Evolutionary conservation across 495 filamentous ascomycete species (phyloP).

Genomic region (Durotheca rogersii): DNA sequence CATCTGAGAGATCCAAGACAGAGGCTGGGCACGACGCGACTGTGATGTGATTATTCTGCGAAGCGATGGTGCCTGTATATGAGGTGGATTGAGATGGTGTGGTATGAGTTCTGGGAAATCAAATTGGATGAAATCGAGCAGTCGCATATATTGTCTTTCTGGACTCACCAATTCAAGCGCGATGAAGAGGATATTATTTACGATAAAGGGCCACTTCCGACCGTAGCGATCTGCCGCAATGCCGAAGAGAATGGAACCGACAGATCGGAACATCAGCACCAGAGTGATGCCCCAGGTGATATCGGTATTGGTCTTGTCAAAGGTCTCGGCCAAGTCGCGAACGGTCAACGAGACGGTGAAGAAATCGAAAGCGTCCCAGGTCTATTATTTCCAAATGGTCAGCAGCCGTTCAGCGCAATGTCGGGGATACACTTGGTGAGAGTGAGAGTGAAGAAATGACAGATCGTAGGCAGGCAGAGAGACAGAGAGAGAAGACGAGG

Average conservation of each 20-base stretch:
- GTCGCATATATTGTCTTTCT: too few relatives aligned
- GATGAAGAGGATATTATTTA: conserved; percentile 83
- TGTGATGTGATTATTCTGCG: too few relatives aligned
- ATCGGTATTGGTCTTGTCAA: conserved; percentile 65
- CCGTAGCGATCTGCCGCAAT: conserved; percentile 81
- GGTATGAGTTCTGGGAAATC: too few relatives aligned
- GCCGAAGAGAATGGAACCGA: conserved; percentile 73
- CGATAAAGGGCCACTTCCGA: conserved; percentile 83
- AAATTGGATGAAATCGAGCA: too few relatives aligned
- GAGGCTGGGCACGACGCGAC: conserved; percentile 3
- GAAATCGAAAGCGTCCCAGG: conserved; percentile 90
- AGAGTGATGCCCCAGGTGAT: conserved; percentile 92
- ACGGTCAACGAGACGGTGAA: conserved; percentile 85
- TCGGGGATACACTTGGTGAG: too few relatives aligned
- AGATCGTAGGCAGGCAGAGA: neutral
- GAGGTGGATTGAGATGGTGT: too few relatives aligned
- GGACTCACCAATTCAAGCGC: conserved; percentile 65
- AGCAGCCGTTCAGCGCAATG: too few relatives aligned
- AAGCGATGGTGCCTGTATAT: too few relatives aligned
- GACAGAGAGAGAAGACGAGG: neutral
- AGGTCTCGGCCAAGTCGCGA: conserved; percentile 62
- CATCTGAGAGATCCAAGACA: neutral
- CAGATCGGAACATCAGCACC: conserved; percentile 76
- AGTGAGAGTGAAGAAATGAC: too few relatives aligned
- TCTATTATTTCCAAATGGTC: too few relatives aligned